These are phyloP conservation scores for Setaria italica DNA, from an alignment of 202 grass and related monocot species.

Conservation along the genomic window DNA sequence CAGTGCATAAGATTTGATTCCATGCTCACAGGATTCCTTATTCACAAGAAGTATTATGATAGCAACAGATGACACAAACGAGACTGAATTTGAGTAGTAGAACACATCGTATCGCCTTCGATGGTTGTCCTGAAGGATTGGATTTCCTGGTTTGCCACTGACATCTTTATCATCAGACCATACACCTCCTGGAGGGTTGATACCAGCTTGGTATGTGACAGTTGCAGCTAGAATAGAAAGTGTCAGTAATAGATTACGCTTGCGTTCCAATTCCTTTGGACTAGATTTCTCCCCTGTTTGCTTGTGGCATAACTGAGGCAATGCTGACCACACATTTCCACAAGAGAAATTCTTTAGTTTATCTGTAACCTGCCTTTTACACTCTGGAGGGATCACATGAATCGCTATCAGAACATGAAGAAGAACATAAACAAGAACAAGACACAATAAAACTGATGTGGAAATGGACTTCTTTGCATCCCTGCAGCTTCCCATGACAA, in stretches of 20 bases:
- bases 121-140: slow-evolving; percentile 47
- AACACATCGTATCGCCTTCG: slow-evolving; percentile 47
- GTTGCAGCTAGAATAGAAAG: slow-evolving; percentile 58
- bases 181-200: slow-evolving; percentile 65
- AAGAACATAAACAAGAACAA: slow-evolving; percentile 53
- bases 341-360: neutral
- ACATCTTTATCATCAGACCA: slow-evolving; percentile 49
- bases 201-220: slow-evolving; percentile 71
- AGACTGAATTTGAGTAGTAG: slow-evolving; percentile 63
- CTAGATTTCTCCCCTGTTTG: neutral
- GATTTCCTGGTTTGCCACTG: slow-evolving; percentile 38
- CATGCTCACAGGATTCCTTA: slow-evolving; percentile 40
- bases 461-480: slow-evolving; percentile 34
- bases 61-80: slow-evolving; percentile 58
- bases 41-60: slow-evolving; percentile 63
- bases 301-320: neutral
- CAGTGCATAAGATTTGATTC: slow-evolving; percentile 46
- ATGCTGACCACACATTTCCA: neutral
- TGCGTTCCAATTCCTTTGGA: slow-evolving; percentile 38
- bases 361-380: neutral
- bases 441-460: slow-evolving; percentile 37
- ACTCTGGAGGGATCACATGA: slow-evolving; percentile 30
- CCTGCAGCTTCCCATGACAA: slow-evolving; percentile 55
- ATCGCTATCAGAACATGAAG: slow-evolving; percentile 41
- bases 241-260: slow-evolving; percentile 48